Evolutionary conservation across 805 yeast species (phyloP).

Genomic region (Cyberlindnera nakhonratchasimensis): DNA sequence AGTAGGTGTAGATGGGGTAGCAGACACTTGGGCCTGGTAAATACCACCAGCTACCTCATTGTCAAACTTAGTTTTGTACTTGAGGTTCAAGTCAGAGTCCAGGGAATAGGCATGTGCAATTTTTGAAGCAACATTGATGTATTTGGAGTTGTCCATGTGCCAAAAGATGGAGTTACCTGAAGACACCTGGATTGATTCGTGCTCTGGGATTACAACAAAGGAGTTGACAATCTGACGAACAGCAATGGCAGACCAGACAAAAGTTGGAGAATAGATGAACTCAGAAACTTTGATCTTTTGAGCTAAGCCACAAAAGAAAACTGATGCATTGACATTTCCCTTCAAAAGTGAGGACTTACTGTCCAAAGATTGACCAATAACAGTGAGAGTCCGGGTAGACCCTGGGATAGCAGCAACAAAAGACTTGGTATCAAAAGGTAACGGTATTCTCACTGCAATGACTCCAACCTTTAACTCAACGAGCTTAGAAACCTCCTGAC

Average conservation of each 20-base stretch:
- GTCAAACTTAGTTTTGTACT: constrained; percentile 66
- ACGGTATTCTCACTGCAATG: constrained; percentile 68
- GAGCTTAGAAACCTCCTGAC: constrained; percentile 36
- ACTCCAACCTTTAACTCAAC: constrained; percentile 47
- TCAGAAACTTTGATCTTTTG: constrained; percentile 43
- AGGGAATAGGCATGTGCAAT: constrained; percentile 69
- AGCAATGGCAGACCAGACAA: constrained; percentile 54
- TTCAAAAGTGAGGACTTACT: constrained; percentile 45
- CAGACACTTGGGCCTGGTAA: constrained; percentile 55
- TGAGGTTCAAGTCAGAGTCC: constrained; percentile 49
- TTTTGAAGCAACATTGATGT: constrained; percentile 54
- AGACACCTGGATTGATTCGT: constrained; percentile 5
- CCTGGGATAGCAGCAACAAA: constrained; percentile 59
- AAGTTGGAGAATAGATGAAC: constrained; percentile 47
- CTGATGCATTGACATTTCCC: constrained; percentile 69
- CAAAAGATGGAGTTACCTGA: constrained; percentile 48
- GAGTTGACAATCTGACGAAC: constrained; percentile 46
- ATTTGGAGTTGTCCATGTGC: constrained; percentile 61
- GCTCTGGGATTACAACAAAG: constrained; percentile 34
- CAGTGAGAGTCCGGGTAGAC: constrained; percentile 56
- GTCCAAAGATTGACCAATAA: constrained; percentile 55
- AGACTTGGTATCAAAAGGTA: constrained; percentile 67
- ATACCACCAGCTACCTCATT: constrained; percentile 71
- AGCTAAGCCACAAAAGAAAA: constrained; percentile 44
- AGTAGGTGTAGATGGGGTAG: constrained; percentile 9